Evolutionary conservation across 2,329 filamentous ascomycete genomes (phyloP).

Genomic region (Colletotrichum horii): DNA sequence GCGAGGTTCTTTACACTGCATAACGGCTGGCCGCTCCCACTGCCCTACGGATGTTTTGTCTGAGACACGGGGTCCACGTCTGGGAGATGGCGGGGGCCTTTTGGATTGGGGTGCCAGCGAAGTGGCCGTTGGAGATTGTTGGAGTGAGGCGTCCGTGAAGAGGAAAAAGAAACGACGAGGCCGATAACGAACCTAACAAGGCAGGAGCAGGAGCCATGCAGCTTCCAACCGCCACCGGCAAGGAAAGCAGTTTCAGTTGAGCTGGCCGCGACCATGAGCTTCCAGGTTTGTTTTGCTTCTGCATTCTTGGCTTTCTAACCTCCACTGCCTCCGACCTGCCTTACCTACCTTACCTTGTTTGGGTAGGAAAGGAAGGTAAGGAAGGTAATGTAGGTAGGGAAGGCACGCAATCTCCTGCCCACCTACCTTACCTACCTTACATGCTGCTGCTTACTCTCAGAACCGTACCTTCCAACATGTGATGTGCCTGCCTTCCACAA

Average conservation of each 20-base stretch:
- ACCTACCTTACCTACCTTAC: neutral
- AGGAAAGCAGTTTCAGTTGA: neutral
- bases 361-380: neutral
- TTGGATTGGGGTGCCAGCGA: neutral
- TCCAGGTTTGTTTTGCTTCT: neutral
- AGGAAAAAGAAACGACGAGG: neutral
- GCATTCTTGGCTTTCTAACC: neutral
- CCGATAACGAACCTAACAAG: neutral
- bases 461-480: neutral
- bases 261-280: neutral
- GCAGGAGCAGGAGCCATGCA: neutral
- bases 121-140: neutral
- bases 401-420: neutral
- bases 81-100: neutral
- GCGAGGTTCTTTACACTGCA: neutral
- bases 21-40: neutral
- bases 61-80: neutral
- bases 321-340: neutral
- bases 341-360: neutral
- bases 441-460: neutral
- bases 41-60: neutral
- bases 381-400: neutral
- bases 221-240: neutral
- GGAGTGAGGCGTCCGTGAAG: neutral
- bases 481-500: neutral